Evolutionary conservation across 148 eudicot genomes (phyloP), one percentile per base, ranked within the genome.

Genomic region (Rhododendron ovatum): DNA sequence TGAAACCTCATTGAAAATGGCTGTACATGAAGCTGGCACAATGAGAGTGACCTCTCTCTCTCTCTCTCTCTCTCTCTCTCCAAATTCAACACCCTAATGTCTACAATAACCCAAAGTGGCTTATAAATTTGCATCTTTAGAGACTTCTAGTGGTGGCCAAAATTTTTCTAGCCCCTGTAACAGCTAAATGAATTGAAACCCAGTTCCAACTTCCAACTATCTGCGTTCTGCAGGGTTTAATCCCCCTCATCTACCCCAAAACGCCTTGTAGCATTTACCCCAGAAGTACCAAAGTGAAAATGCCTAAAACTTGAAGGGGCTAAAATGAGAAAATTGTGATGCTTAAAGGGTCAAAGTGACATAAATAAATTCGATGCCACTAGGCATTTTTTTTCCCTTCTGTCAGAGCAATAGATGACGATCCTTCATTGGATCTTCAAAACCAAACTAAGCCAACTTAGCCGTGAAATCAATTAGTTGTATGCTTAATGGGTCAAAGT

Each of bases 21-120:
- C 81, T 39, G 33, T 45, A 78, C 82, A 80, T 50, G 82, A 80
- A 80, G 30, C 81, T 78, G 82, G 61, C 39, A 80, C 61, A 2
- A n/a, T 5, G 20, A 79, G 67, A 61, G 67, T 22, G 67, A 5
- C n/a, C 8, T 51, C 55, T 51, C 55, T 51, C 55, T 13, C 55
- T 51, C 15, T 51, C 55, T 51, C 55, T 51, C 79, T 39, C 48
- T 41, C 80, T 59, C 45, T 41, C 80, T 45, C 33, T 24, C 81
- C 51, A 41, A 22, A 5, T 39, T 18, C 80, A 41, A 9, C 50
- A 41, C 2, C 80, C 51, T 9, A 39, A 78, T 78, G 50, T 78
- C 17, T 24, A 78, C 18, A 45, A 78, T 45, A 20, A 41, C 51
- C 47, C 51, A 43, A 43, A 39, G 26, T 22, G 81, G 30, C 30